A percentile compares a stretch with the other conserved stretches of the same genome.
Evolutionary conservation across 2,329 filamentous ascomycete genomes (phyloP).

Genomic region (Ophiostoma ips): DNA sequence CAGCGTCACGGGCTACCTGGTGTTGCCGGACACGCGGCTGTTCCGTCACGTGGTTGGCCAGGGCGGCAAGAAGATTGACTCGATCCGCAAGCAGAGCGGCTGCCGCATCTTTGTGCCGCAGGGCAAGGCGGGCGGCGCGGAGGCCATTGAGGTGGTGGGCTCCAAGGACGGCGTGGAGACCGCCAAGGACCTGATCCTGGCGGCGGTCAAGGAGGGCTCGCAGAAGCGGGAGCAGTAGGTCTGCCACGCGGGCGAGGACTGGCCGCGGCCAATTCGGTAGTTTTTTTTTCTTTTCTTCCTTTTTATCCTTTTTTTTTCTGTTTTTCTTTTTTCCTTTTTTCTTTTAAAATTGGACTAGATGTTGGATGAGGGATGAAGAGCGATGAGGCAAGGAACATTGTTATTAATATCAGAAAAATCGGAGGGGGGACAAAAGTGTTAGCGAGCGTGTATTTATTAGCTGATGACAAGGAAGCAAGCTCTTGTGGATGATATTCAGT

Average conservation of each 20-base stretch:
- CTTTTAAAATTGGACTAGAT: too few relatives aligned
- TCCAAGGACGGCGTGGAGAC: conserved; percentile 66
- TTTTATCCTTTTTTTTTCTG: neutral
- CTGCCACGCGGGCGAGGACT: neutral
- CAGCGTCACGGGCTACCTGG: conserved; percentile 68
- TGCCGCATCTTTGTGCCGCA: conserved; percentile 92
- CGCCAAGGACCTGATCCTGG: conserved; percentile 78
- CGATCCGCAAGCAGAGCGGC: conserved; percentile 80
- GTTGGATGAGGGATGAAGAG: too few relatives aligned
- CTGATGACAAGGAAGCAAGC: too few relatives aligned
- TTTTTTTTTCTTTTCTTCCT: too few relatives aligned
- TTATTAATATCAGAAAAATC: too few relatives aligned
- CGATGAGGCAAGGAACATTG: too few relatives aligned
- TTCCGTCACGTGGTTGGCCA: conserved; percentile 86
- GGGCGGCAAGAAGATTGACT: conserved; percentile 81
- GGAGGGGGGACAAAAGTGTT: too few relatives aligned
- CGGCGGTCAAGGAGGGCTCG: conserved; percentile 56
- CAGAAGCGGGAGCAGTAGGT: conserved; percentile 13
- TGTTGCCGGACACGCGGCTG: conserved; percentile 75
- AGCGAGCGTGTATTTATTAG: too few relatives aligned
- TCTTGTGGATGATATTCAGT: too few relatives aligned
- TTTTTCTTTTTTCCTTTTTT: conserved; percentile 1
- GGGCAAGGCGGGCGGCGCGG: conserved; percentile 31
- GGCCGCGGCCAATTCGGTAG: neutral
- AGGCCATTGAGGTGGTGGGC: conserved; percentile 85